Conservation (phyloP, 805 yeast species). For the Metschnikowia baotianmanensis region DNA sequence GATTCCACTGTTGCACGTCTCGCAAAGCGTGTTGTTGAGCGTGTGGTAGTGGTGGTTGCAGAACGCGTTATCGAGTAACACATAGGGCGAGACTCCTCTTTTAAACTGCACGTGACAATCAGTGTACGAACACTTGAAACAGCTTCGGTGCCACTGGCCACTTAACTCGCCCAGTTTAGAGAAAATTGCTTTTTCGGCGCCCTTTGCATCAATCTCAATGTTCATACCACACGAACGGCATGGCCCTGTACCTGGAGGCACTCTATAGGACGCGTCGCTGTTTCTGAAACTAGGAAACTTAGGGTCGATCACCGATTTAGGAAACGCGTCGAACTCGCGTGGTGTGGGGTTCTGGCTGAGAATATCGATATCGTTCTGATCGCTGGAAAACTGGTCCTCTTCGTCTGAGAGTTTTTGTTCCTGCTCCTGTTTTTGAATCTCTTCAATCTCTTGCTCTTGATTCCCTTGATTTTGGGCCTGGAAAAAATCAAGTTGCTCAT, state of each 20-base stretch:
- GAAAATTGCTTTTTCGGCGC: conserved; percentile 59
- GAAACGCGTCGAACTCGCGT: conserved; percentile 19
- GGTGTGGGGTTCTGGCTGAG: conserved; percentile 18
- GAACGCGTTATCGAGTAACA: conserved; percentile 73
- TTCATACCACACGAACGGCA: conserved; percentile 68
- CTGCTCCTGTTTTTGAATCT: background rate
- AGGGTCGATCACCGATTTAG: conserved; percentile 17
- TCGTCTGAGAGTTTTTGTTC: too few relatives aligned
- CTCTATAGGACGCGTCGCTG: conserved; percentile 11
- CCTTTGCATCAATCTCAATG: conserved; percentile 43
- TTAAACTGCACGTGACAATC: conserved; percentile 57
- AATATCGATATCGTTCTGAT: conserved; percentile 13
- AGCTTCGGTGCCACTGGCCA: conserved; percentile 92
- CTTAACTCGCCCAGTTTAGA: conserved; percentile 82
- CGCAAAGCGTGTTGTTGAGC: conserved; percentile 73
- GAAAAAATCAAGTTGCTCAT: too few relatives aligned
- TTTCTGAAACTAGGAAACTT: conserved; percentile 15
- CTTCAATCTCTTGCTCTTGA: too few relatives aligned
- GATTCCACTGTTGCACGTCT: conserved; percentile 67
- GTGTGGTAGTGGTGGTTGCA: conserved; percentile 78
- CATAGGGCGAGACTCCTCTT: conserved; percentile 69
- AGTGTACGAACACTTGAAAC: conserved; percentile 65
- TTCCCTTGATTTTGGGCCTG: too few relatives aligned
- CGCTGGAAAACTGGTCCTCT: background rate
- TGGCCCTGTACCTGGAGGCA: conserved; percentile 69